Evolutionary conservation across 805 yeast species (phyloP).

Genomic region (Cyberlindnera subsufficiens): DNA sequence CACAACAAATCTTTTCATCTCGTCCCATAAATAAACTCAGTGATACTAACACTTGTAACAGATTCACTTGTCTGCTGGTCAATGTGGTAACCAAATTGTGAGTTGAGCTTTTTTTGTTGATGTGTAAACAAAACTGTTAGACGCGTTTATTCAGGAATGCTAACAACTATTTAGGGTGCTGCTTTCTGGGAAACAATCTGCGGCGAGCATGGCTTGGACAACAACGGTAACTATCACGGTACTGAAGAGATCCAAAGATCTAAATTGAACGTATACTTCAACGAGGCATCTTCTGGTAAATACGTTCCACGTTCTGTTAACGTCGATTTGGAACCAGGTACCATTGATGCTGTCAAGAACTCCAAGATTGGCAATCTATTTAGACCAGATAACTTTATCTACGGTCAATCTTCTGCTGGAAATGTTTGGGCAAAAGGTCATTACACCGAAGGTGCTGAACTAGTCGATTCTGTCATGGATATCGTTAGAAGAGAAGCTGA

Average conservation of each 20-base stretch:
- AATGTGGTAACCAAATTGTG: constrained; percentile 97
- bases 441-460: constrained; percentile 94
- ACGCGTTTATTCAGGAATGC: not conserved
- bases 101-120: constrained; percentile 25
- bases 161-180: constrained; percentile 51
- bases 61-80: constrained; percentile 97
- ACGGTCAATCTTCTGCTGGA: constrained; percentile 98
- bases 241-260: constrained; percentile 60
- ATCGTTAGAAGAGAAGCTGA: constrained; percentile 94
- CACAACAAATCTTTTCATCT: not conserved
- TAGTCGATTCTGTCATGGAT: constrained; percentile 90
- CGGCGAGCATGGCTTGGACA: constrained; percentile 80
- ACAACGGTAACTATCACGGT: constrained; percentile 68
- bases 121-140: not conserved
- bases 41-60: constrained; percentile 25
- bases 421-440: constrained; percentile 99
- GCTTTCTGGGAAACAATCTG: constrained; percentile 92
- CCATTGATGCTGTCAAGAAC: constrained; percentile 93
- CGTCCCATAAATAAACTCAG: not conserved
- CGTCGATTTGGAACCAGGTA: constrained; percentile 97
- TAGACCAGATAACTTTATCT: constrained; percentile 96
- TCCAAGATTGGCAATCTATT: constrained; percentile 87
- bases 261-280: constrained; percentile 91
- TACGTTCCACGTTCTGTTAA: constrained; percentile 97
- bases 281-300: constrained; percentile 93